Conservation (phyloP, 345 rosid species). For the rapeseed (Brassica napus) region Da-Ae NC_063436.1:4271001-4271500, state of each 20-base stretch:
- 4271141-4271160: too few species aligned
- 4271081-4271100: slow-evolving; percentile 61
- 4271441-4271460: slow-evolving; percentile 65
- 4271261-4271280: slow-evolving; percentile 66
- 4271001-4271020: slow-evolving; percentile 33
- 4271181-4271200: too few species aligned
- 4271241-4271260: slow-evolving; percentile 72
- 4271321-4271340: slow-evolving; percentile 82
- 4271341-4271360: slow-evolving; percentile 91
- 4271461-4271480: slow-evolving; percentile 80
- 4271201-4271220: slow-evolving; percentile 14
- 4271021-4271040: slow-evolving; percentile 28
- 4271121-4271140: slow-evolving; percentile 4
- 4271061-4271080: slow-evolving; percentile 80
- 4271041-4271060: slow-evolving; percentile 53
- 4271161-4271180: too few species aligned
- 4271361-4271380: slow-evolving; percentile 61
- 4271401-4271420: slow-evolving; percentile 33
- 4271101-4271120: slow-evolving; percentile 19
- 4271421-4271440: slow-evolving; percentile 43
- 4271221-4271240: slow-evolving; percentile 78
- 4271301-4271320: slow-evolving; percentile 81
- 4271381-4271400: slow-evolving; percentile 13
- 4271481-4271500: slow-evolving; percentile 81
- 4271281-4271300: slow-evolving; percentile 72